Evolutionary conservation across 2,329 filamentous ascomycete genomes (phyloP), one percentile per base, ranked within the genome.

Genomic region (Verticillium alfalfae): DNA sequence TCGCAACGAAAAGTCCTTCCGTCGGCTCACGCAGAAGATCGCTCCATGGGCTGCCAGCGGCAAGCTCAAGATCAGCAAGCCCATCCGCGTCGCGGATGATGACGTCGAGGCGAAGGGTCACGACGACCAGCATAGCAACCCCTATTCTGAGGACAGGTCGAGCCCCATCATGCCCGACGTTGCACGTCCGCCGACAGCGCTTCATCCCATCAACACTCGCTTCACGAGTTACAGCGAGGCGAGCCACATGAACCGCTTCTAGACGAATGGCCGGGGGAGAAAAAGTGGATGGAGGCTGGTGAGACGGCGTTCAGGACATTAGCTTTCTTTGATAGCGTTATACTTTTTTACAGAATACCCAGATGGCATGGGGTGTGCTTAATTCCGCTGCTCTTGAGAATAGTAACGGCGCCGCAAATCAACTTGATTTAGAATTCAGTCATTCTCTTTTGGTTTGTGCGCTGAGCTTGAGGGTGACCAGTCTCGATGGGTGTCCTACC

Each of bases 161-260:
- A 86, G 83, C 65, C 86, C 86, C 2, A 83, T 88, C 64, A 74
- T 80, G 26, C 84, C 85, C 1, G 76, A 77, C 0, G 63, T 88
- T 13, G 76, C 79, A 69, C 79, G 85, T 12, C 86, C 86, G 1
- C 79, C 82, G 34, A 85, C 85, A 8, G 82, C 83, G 1, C 64
- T 86, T 65, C 86, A 88, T 66, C 86, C 86, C 34, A 79, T 79
- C 58, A 75, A 81, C 66, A 72, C 72, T 37, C 63, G 63, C 22
- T 60, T 49, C 39, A 81, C 75, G 65, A 71, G 72, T 8, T 85
- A 85, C 69, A 84, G 81, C 55, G 79, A 77, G 63, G 81, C 73
- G 41, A 74, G 77, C n/a, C 72, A 82, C 65, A 75, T 85, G 69
- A 75, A 76, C 55, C 77, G 78, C 31, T 84, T 84, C 68, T 83